A percentile compares a stretch with the other conserved stretches of the same genome.
Conservation (phyloP, 257 asterid genomes). For the Catharanthus roseus region DNA sequence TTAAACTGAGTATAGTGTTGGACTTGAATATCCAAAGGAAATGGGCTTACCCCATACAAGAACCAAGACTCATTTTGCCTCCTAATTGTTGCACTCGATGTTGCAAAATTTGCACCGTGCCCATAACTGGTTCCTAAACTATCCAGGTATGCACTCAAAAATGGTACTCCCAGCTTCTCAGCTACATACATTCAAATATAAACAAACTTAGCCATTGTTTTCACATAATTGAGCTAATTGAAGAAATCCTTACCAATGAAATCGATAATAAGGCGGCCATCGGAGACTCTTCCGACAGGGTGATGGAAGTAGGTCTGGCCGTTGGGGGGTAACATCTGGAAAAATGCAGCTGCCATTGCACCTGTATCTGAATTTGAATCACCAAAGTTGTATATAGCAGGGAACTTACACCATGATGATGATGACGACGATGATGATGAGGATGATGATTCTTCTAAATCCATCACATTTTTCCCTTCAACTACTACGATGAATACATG, state of each 20-base stretch:
- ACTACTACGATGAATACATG: background rate
- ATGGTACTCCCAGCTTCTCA: background rate
- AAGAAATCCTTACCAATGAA: conserved; percentile 33
- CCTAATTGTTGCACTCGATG: conserved; percentile 55
- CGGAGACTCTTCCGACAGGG: conserved; percentile 45
- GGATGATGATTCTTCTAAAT: no score
- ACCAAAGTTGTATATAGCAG: conserved; percentile 53
- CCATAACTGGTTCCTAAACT: conserved; percentile 5
- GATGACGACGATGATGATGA: no score
- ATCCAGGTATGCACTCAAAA: conserved; percentile 8
- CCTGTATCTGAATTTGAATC: conserved; percentile 62
- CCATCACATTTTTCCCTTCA: background rate
- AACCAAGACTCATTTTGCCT: conserved; percentile 43
- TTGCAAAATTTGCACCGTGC: conserved; percentile 58
- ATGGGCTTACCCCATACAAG: conserved; percentile 44
- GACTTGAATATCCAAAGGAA: conserved; percentile 52
- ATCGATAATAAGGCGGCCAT: conserved; percentile 53
- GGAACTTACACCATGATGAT: conserved; percentile 44
- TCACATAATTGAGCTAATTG: no score
- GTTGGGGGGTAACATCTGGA: conserved; percentile 32
- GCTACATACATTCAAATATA: background rate
- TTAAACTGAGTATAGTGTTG: conserved; percentile 47
- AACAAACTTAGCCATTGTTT: background rate
- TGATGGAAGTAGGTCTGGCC: conserved; percentile 37
- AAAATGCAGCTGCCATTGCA: conserved; percentile 42